Evolutionary conservation across 78 protist genomes (phyloP).

Genomic region (Diacronema lutheri): DNA sequence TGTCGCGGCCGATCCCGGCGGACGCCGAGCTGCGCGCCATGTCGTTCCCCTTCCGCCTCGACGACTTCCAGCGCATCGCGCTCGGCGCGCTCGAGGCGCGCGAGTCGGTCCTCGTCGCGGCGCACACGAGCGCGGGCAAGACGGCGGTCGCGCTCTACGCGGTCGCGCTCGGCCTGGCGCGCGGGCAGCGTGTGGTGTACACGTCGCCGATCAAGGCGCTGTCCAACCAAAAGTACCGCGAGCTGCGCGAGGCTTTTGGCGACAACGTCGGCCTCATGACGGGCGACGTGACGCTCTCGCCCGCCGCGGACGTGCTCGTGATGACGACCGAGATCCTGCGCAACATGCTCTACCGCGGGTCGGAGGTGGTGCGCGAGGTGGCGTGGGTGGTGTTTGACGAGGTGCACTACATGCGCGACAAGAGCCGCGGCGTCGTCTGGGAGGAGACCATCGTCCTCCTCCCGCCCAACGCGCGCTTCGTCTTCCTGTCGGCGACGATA

Average conservation of each 20-base stretch:
- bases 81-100: slow-evolving; percentile 18
- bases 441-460: slow-evolving; percentile 84
- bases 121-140: slow-evolving; percentile 98
- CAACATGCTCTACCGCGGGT: slow-evolving; percentile 94
- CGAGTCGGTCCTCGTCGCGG: slow-evolving; percentile 87
- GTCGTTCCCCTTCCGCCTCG: slow-evolving; percentile 55
- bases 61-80: slow-evolving; percentile 51
- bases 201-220: slow-evolving; percentile 92
- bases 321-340: slow-evolving; percentile 90
- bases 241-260: slow-evolving; percentile 53
- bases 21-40: slow-evolving; percentile 23
- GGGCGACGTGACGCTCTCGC: slow-evolving; percentile 79
- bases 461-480: slow-evolving; percentile 69
- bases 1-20: not conserved
- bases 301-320: slow-evolving; percentile 47
- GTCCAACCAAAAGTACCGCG: slow-evolving; percentile 80
- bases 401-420: slow-evolving; percentile 86
- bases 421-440: slow-evolving; percentile 90
- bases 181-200: slow-evolving; percentile 70
- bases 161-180: slow-evolving; percentile 65
- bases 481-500: slow-evolving; percentile 88
- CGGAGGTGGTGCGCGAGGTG: slow-evolving; percentile 77
- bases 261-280: slow-evolving; percentile 88
- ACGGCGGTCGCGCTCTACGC: slow-evolving; percentile 93
- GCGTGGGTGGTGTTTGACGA: slow-evolving; percentile 91